Conservation (phyloP, 225 moss, liverwort and hornwort genomes). For the Neckera pumila region DNA sequence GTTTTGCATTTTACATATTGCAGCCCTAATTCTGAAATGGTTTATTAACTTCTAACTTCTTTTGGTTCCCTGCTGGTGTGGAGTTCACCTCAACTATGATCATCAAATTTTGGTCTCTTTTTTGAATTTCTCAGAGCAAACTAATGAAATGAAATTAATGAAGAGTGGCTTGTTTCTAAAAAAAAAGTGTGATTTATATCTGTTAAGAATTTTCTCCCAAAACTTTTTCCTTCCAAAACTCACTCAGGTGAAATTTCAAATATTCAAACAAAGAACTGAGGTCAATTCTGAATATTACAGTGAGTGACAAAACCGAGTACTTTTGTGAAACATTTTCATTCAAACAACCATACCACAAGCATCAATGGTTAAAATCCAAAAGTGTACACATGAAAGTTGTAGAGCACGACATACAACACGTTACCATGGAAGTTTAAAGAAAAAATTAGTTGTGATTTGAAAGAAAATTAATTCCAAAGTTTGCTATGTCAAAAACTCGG, state of each 20-base stretch:
- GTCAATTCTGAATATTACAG: not conserved
- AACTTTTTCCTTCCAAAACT: no score
- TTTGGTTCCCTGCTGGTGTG: not conserved
- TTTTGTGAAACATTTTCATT: no score
- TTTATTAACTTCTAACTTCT: not conserved
- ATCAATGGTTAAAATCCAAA: no score
- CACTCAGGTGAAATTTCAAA: no score
- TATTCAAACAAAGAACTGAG: not conserved
- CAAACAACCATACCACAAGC: no score
- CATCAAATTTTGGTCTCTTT: not conserved
- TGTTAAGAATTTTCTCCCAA: not conserved
- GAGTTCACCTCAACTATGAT: not conserved
- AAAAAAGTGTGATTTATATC: not conserved
- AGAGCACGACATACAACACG: no score
- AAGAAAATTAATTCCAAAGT: no score
- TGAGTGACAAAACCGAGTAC: no score
- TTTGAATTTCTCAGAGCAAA: not conserved
- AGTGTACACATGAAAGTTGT: no score
- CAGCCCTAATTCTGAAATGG: not conserved
- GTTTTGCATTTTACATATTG: not conserved
- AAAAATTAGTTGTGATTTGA: no score
- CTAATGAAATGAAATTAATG: not conserved
- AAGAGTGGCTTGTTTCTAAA: not conserved
- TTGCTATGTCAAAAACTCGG: no score
- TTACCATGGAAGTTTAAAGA: no score